Conservation (phyloP, 2,329 filamentous ascomycete species). For the Westerdykella sp. region DNA sequence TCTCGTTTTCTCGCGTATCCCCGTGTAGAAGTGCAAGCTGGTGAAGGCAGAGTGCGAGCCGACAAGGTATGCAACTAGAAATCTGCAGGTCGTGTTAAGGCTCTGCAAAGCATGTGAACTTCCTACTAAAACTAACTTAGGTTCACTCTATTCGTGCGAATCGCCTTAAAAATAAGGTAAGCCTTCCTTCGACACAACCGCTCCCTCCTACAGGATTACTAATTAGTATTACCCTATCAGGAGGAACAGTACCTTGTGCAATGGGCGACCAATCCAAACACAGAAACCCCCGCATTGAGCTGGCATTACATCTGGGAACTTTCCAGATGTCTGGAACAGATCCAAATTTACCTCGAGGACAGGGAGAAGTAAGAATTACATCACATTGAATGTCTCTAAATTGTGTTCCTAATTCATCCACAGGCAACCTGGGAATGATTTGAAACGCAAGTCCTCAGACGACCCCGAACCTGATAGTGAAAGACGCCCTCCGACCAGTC, state of each 20-base stretch:
- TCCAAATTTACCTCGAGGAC: constrained; percentile 40
- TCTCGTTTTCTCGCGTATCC: no score
- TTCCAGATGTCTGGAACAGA: constrained; percentile 29
- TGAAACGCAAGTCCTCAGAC: no score
- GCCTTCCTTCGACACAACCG: constrained; percentile 1
- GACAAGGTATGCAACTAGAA: constrained; percentile 16
- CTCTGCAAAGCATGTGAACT: neutral
- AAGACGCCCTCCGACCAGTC: no score
- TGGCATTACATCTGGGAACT: constrained; percentile 43
- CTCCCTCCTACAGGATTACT: constrained; percentile 11
- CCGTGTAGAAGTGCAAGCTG: no score
- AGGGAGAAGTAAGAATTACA: constrained; percentile 17
- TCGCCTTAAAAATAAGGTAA: constrained; percentile 20
- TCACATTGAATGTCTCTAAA: no score
- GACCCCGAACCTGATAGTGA: no score
- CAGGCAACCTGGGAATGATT: no score
- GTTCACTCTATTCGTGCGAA: constrained; percentile 23
- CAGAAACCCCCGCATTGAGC: constrained; percentile 28
- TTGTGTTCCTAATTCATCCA: no score
- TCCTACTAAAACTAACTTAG: constrained; percentile 8
- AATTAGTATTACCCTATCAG: constrained; percentile 20
- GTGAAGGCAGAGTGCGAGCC: constrained; percentile 8
- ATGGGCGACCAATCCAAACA: constrained; percentile 26
- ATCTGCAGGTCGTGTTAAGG: neutral
- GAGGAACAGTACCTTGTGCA: constrained; percentile 41